phyloP scores from a whole-genome alignment of 768 basidiomycete species.

The Lactarius pseudohatsudake region DNA sequence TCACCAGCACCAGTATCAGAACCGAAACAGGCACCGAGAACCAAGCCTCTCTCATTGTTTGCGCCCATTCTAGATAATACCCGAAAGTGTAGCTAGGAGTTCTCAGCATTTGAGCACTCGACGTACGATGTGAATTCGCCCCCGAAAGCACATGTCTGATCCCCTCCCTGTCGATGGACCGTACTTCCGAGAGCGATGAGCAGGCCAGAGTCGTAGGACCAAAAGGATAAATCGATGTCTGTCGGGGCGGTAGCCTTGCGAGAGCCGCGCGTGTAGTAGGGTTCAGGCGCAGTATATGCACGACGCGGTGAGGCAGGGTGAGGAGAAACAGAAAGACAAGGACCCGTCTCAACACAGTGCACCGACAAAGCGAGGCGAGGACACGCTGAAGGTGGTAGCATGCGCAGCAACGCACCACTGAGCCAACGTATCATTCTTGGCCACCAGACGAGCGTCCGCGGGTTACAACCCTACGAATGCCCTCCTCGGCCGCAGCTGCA shows the following conservation, averaged over 20 bases:
- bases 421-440: slow-evolving; percentile 66
- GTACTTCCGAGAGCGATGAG: slow-evolving; percentile 35
- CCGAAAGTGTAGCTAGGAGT: slow-evolving; percentile 24
- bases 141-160: slow-evolving; percentile 30
- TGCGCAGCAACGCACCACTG: slow-evolving; percentile 79
- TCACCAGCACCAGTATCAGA: not conserved
- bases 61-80: slow-evolving; percentile 37
- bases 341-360: not conserved
- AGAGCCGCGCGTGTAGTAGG: slow-evolving; percentile 44
- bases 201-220: slow-evolving; percentile 49
- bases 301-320: slow-evolving; percentile 55
- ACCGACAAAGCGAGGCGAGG: slow-evolving; percentile 6
- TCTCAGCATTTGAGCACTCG: slow-evolving; percentile 18
- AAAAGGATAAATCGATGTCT: slow-evolving; percentile 57
- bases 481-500: slow-evolving; percentile 51
- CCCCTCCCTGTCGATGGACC: slow-evolving; percentile 24
- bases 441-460: slow-evolving; percentile 72
- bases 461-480: slow-evolving; percentile 66
- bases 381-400: slow-evolving; percentile 75
- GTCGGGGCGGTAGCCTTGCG: slow-evolving; percentile 74
- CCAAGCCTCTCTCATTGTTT: slow-evolving; percentile 29
- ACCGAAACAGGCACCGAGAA: not conserved
- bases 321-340: not conserved
- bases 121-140: slow-evolving; percentile 31
- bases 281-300: slow-evolving; percentile 79